Evolutionary conservation across 2,329 filamentous ascomycete genomes (phyloP).

Genomic region (Colletotrichum sp.): DNA sequence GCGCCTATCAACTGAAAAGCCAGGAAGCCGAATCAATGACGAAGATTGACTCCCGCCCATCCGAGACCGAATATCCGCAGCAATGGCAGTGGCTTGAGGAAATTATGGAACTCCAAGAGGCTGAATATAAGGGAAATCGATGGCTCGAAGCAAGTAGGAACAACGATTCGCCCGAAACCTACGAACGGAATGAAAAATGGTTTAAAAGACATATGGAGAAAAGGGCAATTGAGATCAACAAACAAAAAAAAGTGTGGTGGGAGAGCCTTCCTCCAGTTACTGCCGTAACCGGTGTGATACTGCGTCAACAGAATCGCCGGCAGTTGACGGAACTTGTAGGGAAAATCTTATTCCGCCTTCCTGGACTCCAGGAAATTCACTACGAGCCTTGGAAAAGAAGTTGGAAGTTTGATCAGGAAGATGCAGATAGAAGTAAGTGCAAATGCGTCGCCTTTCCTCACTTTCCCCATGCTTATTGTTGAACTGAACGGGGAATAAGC

Average conservation of each 20-base stretch:
- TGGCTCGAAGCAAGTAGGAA: not conserved
- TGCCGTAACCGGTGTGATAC: not conserved
- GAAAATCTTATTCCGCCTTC: not conserved
- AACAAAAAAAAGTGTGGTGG: not conserved
- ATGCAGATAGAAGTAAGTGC: not conserved
- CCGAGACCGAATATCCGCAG: not conserved
- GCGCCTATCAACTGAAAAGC: not conserved
- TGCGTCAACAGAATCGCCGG: not conserved
- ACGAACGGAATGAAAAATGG: not conserved
- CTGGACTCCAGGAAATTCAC: not conserved
- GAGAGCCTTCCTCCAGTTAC: not conserved
- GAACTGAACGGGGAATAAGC: not conserved
- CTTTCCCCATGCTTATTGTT: not conserved
- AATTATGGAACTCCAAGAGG: not conserved
- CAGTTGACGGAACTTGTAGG: not conserved
- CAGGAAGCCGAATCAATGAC: not conserved
- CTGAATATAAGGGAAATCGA: not conserved
- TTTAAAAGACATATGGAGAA: not conserved
- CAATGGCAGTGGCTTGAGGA: no score
- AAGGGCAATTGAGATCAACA: not conserved
- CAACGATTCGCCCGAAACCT: not conserved
- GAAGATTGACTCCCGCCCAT: accelerated
- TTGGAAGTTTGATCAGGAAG: not conserved
- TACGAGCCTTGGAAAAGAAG: not conserved
- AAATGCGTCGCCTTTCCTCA: not conserved